Percentiles rank a stretch among this genome's conserved stretches.
These are phyloP conservation scores for Hymenochaete sp. DNA, from an alignment of 1,284 basidiomycete species.

Conservation along the genomic window DNA sequence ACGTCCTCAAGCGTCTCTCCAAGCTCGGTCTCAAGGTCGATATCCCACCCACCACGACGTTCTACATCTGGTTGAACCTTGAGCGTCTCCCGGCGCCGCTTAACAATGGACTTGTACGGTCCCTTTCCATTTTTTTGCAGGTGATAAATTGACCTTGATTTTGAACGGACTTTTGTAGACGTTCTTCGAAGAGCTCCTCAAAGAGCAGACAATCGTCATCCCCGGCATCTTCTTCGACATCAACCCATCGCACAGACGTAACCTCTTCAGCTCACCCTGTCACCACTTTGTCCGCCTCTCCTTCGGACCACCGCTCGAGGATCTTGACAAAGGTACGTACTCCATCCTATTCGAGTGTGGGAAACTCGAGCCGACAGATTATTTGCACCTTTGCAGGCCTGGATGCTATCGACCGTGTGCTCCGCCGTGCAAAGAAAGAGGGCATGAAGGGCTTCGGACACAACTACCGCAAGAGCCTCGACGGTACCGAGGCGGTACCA, in stretches of 20 bases:
- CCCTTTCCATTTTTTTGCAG: not conserved
- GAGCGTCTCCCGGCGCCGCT: constrained; percentile 69
- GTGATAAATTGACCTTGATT: not conserved
- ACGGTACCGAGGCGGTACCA: constrained; percentile 19
- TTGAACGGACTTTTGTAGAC: constrained; percentile 38
- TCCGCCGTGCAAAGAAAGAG: constrained; percentile 60
- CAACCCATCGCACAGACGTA: constrained; percentile 75
- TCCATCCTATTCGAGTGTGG: too few relatives aligned
- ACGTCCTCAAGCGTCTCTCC: constrained; percentile 76
- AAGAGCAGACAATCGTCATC: constrained; percentile 84
- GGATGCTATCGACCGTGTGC: constrained; percentile 76
- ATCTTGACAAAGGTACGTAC: constrained; percentile 69
- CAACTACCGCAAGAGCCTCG: constrained; percentile 57
- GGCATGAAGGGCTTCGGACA: constrained; percentile 54
- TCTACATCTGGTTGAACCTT: constrained; percentile 89
- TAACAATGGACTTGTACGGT: constrained; percentile 74
- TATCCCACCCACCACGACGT: constrained; percentile 69
- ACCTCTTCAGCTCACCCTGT: constrained; percentile 87
- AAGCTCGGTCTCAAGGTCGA: constrained; percentile 70
- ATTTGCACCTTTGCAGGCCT: constrained; percentile 39
- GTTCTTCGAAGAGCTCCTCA: constrained; percentile 92
- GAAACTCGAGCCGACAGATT: too few relatives aligned
- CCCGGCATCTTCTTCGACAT: constrained; percentile 90
- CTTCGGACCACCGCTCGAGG: constrained; percentile 80
- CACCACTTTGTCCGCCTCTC: constrained; percentile 82